Conservation (phyloP, 2,329 filamentous ascomycete species). For the Trichocomaceae sp. region DNA sequence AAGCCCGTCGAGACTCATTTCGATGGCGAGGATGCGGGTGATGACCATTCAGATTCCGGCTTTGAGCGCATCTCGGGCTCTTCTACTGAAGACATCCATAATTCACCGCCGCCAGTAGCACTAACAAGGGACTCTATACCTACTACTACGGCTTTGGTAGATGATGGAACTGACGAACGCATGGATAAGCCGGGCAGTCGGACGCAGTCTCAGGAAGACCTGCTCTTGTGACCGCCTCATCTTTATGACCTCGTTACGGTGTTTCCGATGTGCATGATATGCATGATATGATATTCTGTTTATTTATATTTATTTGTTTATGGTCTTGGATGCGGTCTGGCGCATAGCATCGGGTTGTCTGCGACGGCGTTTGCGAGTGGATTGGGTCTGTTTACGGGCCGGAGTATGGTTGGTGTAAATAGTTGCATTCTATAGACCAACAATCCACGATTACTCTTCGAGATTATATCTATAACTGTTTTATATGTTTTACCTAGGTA, state of each 20-base stretch:
- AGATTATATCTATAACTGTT: neutral
- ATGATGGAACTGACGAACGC: neutral
- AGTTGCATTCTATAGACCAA: neutral
- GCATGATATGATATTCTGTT: neutral
- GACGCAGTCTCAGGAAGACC: slow-evolving; percentile 2
- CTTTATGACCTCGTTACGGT: neutral
- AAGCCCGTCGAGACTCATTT: neutral
- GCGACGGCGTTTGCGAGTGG: neutral
- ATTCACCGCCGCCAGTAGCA: slow-evolving; percentile 9
- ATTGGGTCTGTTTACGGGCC: neutral
- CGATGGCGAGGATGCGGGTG: neutral
- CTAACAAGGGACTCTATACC: neutral
- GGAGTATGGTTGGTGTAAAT: neutral
- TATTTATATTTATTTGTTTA: no score
- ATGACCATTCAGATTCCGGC: slow-evolving; percentile 8
- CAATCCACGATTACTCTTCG: neutral
- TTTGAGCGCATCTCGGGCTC: slow-evolving; percentile 21
- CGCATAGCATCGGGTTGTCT: slow-evolving; percentile 9
- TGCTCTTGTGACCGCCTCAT: neutral
- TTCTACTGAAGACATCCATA: slow-evolving; percentile 21
- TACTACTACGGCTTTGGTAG: neutral
- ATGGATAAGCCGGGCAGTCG: neutral
- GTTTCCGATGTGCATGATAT: neutral
- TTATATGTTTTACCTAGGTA: no score
- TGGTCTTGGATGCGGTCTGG: neutral